Evolutionary conservation across 1,139 yeast genomes (phyloP).

Genomic region (Trichomonascaceae sp.): DNA sequence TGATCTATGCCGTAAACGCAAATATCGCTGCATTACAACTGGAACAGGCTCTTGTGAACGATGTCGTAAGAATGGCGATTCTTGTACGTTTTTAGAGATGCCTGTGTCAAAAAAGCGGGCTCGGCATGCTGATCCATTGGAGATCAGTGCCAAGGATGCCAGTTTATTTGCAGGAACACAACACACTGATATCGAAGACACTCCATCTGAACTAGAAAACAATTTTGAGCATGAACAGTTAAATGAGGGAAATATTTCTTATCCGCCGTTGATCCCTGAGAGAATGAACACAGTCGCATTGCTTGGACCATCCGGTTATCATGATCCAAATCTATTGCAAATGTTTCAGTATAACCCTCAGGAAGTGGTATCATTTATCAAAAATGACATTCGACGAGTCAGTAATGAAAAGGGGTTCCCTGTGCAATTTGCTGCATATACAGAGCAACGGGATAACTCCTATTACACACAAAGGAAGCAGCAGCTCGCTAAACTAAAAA

Average conservation of each 20-base stretch:
- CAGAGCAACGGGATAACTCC: constrained; percentile 19
- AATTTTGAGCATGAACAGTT: not conserved
- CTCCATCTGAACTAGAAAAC: not conserved
- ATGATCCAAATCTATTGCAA: constrained; percentile 32
- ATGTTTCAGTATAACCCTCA: constrained; percentile 25
- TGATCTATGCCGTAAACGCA: constrained; percentile 27
- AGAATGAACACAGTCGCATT: constrained; percentile 25
- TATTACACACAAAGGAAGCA: constrained; percentile 13
- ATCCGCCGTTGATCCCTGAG: constrained; percentile 25
- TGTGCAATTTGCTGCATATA: constrained; percentile 27
- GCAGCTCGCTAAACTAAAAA: constrained; percentile 21
- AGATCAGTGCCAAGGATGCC: not conserved
- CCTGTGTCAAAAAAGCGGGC: constrained; percentile 19
- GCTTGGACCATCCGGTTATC: constrained; percentile 32
- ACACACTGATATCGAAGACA: not conserved
- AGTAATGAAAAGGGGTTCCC: constrained; percentile 24
- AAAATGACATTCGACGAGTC: constrained; percentile 29
- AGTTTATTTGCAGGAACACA: not conserved
- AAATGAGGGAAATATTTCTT: constrained; percentile 11
- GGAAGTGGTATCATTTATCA: constrained; percentile 26
- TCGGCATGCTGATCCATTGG: not conserved
- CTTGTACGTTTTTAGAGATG: constrained; percentile 23
- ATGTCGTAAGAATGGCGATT: constrained; percentile 20
- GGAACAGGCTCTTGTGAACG: constrained; percentile 22
- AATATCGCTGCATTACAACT: constrained; percentile 24